Conservation (phyloP, 352 stramenopile genomes). For the Pythium oligandrum region DNA sequence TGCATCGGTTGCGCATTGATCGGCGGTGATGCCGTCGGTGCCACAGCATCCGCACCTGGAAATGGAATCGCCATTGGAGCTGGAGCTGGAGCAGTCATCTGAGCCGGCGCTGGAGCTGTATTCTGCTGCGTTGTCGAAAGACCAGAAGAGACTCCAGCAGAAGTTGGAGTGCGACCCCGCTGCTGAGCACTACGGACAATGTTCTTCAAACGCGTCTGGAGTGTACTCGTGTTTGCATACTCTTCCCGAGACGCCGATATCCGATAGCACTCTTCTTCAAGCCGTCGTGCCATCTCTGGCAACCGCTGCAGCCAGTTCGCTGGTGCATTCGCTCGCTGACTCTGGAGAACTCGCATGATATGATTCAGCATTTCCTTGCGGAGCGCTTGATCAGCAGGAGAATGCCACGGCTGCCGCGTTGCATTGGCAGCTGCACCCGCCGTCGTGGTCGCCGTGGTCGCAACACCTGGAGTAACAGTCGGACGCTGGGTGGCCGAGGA, state of each 20-base stretch:
- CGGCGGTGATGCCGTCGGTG: slow-evolving; percentile 1
- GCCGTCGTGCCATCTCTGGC: slow-evolving; percentile 95
- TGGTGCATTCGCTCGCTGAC: slow-evolving; percentile 93
- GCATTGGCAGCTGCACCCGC: neutral
- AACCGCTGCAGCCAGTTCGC: slow-evolving; percentile 96
- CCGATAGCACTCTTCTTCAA: slow-evolving; percentile 96
- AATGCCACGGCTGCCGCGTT: slow-evolving; percentile 60
- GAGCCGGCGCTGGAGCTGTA: slow-evolving; percentile 13
- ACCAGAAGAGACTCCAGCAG: neutral
- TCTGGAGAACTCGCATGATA: slow-evolving; percentile 94
- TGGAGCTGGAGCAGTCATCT: slow-evolving; percentile 9
- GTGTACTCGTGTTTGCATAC: slow-evolving; percentile 93
- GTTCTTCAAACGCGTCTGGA: slow-evolving; percentile 94
- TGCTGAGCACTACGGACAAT: slow-evolving; percentile 86
- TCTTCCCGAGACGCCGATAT: slow-evolving; percentile 87
- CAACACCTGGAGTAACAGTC: too few relatives aligned
- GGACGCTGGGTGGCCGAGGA: neutral
- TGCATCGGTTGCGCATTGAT: slow-evolving; percentile 48
- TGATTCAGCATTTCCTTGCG: slow-evolving; percentile 84
- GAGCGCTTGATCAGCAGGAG: slow-evolving; percentile 61
- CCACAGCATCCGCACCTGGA: slow-evolving; percentile 41
- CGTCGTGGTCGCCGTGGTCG: neutral
- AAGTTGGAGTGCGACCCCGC: slow-evolving; percentile 22
- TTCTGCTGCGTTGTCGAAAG: slow-evolving; percentile 16
- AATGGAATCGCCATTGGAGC: slow-evolving; percentile 51